These are phyloP conservation scores for Linnemannia exigua DNA, from an alignment of 192 early-diverging fungal species.

Conservation along the genomic window DNA sequence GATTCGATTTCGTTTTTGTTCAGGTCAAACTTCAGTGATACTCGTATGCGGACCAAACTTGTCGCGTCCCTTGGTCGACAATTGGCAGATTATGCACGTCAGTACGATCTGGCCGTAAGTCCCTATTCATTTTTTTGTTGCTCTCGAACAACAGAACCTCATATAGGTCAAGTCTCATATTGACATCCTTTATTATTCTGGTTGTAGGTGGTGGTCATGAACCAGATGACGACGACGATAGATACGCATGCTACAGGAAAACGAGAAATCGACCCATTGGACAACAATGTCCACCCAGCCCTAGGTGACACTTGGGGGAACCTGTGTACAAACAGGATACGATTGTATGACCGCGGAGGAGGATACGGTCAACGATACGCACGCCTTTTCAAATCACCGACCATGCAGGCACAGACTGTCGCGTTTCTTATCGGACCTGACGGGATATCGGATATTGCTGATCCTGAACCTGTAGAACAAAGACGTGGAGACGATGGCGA, in stretches of 20 bases:
- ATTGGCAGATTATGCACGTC: slow-evolving; percentile 18
- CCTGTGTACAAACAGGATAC: slow-evolving; percentile 43
- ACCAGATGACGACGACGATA: slow-evolving; percentile 57
- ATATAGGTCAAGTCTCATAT: too few relatives aligned
- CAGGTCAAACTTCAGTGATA: slow-evolving; percentile 48
- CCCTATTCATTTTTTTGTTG: neutral
- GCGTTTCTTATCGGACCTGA: slow-evolving; percentile 4
- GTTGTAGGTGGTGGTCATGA: slow-evolving; percentile 54
- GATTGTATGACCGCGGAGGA: slow-evolving; percentile 1
- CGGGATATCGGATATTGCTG: slow-evolving; percentile 23
- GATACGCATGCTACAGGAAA: neutral
- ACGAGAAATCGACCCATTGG: neutral
- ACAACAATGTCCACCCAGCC: slow-evolving; percentile 22
- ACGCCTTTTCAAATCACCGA: slow-evolving; percentile 45
- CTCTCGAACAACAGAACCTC: neutral
- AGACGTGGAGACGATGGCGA: neutral
- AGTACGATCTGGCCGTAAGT: slow-evolving; percentile 36
- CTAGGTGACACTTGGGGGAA: slow-evolving; percentile 53
- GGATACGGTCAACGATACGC: slow-evolving; percentile 23
- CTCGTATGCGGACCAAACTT: slow-evolving; percentile 39
- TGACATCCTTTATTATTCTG: too few relatives aligned
- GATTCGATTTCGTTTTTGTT: slow-evolving; percentile 48
- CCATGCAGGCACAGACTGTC: slow-evolving; percentile 24
- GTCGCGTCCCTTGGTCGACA: slow-evolving; percentile 28
- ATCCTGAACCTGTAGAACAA: neutral